Conservation (phyloP, 805 yeast species). For the Saccharomyces eubayanus region DNA sequence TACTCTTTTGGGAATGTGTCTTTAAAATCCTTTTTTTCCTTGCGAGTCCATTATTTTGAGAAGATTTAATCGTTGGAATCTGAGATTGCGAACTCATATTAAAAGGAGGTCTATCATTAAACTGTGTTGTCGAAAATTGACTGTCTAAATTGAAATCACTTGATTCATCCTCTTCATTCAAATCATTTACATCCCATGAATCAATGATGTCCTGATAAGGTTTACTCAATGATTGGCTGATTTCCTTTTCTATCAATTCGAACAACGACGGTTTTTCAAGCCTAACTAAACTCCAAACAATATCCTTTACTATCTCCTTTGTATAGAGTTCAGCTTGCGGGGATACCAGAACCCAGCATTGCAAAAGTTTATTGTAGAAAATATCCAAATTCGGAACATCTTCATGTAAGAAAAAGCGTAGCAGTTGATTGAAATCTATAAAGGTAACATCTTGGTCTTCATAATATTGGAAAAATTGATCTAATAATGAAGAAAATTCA, state of each 20-base stretch:
- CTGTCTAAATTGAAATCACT: not conserved
- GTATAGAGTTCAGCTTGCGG: constrained; percentile 13
- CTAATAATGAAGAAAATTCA: constrained; percentile 23
- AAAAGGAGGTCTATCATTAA: constrained; percentile 14
- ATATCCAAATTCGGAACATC: constrained; percentile 12
- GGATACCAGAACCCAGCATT: constrained; percentile 24
- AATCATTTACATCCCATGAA: constrained; percentile 18
- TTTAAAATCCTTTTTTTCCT: not conserved
- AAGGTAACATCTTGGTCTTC: constrained; percentile 15
- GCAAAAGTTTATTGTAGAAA: constrained; percentile 20
- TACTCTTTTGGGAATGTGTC: not conserved
- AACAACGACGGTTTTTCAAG: constrained; percentile 8
- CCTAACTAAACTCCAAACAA: constrained; percentile 12
- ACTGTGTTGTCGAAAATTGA: constrained; percentile 1
- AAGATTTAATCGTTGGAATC: constrained; percentile 26
- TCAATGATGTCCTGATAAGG: constrained; percentile 15
- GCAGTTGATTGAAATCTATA: constrained; percentile 9
- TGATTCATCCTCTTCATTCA: constrained; percentile 6
- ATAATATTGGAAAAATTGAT: constrained; percentile 23
- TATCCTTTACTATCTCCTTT: constrained; percentile 13
- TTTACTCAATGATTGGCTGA: constrained; percentile 7
- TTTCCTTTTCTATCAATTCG: constrained; percentile 1
- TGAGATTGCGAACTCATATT: constrained; percentile 17
- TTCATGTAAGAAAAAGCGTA: constrained; percentile 15
- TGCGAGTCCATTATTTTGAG: constrained; percentile 11